Base-by-base conservation (phyloP, 2,329 filamentous ascomycete genomes). In the Parafenestella ontariensis region DNA sequence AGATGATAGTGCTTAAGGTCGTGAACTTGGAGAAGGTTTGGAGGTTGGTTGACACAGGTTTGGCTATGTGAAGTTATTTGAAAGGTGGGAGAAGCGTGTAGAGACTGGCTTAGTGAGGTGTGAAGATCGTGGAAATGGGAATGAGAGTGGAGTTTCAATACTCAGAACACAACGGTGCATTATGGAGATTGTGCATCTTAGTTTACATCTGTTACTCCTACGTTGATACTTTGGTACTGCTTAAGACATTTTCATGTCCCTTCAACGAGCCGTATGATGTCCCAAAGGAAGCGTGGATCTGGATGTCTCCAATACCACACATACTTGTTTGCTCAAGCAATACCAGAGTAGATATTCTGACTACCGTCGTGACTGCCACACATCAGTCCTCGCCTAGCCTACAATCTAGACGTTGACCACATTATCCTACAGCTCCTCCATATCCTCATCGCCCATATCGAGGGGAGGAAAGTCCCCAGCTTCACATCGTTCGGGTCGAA, bases 401-500 rank as follows among this genome's bases (percentile, higher is more conserved):
- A 34, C 15, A 5, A n/a, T 34, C 5, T n/a, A n/a, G 2, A 4
- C 13, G 13, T 17, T 17, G 4, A 34, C 15, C 13, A 5, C 13
- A 34, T 15, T 15, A 13, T 34, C 31, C 20, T 40, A 65, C 28
- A 74, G 33, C 71, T 92, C 90, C 61, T 91, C 79, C 69, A 93
- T 85, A 71, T 93, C 85, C 56, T 92, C 80, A 57, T 83, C 82
- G 3, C 74, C 77, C 55, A 85, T 60, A 37, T 73, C 70, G 11
- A 80, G 64, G 26, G 82, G 81, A 1, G 87, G 86, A 65, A 83
- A 95, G 61, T 93, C 87, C 18, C 91, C 91, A 37, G 87, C 83
- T 76, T 94, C 90, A 20, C 93, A 86, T 56, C 90, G 82, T 74
- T 93, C 90, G 3, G 91, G 87, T 59, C 89, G 83, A 26, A 93